Evolutionary conservation across 2,329 filamentous ascomycete genomes (phyloP).

Genomic region (Tolypocladium ovalisporum): DNA sequence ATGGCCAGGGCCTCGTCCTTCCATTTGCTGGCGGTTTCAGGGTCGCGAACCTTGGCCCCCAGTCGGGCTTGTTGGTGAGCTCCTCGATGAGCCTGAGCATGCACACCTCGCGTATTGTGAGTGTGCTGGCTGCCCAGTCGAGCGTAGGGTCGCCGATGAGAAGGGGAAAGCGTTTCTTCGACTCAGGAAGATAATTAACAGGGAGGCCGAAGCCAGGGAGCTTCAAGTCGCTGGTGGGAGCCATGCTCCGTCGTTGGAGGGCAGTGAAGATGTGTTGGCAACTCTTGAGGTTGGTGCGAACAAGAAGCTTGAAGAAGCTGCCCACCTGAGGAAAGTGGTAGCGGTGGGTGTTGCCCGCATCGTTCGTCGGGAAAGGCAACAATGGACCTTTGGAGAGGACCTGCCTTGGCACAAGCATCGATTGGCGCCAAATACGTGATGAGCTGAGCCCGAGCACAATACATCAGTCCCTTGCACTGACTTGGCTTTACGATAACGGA

Average conservation of each 20-base stretch:
- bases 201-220: conserved; percentile 16
- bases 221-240: background rate
- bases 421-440: no score
- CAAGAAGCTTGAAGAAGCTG: background rate
- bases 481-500: no score
- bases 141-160: conserved; percentile 4
- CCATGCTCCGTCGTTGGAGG: background rate
- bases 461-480: no score
- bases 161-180: conserved; percentile 9
- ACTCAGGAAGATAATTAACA: conserved; percentile 3
- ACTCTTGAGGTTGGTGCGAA: no score
- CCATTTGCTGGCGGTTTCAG: background rate
- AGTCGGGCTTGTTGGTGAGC: conserved; percentile 22
- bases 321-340: background rate
- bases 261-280: background rate
- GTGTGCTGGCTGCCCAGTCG: conserved; percentile 14
- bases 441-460: no score
- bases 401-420: no score
- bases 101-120: conserved; percentile 18
- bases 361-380: background rate
- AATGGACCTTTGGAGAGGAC: background rate
- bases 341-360: no score
- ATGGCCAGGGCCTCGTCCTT: background rate
- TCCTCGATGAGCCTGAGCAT: conserved; percentile 21
- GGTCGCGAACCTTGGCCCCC: conserved; percentile 20